Percentiles rank a stretch among this genome's conserved stretches.
Conservation (phyloP, 345 rosid genomes). For the Garcia nutans region DNA sequence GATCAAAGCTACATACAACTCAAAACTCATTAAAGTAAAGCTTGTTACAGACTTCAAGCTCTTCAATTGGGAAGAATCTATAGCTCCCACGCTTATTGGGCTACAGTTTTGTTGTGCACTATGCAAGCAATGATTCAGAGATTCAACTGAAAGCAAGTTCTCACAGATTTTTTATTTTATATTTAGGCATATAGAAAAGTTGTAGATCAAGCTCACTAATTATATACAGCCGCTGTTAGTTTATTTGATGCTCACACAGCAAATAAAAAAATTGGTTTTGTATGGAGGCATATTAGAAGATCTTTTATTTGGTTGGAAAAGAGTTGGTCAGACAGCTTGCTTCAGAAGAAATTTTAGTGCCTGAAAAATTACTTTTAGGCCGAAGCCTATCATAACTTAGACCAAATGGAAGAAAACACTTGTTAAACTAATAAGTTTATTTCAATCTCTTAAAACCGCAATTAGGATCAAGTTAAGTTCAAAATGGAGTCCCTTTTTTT, state of each 20-base stretch:
- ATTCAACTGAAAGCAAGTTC: background rate
- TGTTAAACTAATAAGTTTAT: background rate
- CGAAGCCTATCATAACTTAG: background rate
- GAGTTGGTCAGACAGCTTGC: too few relatives aligned
- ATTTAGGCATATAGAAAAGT: background rate
- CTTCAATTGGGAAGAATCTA: too few relatives aligned
- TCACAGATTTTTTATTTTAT: background rate
- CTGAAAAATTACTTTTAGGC: background rate
- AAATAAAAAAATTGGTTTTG: too few relatives aligned
- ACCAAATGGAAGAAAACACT: background rate
- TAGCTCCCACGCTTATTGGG: too few relatives aligned
- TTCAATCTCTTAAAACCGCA: background rate
- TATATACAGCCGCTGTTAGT: background rate
- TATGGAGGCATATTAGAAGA: too few relatives aligned
- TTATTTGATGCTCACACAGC: background rate
- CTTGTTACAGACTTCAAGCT: too few relatives aligned
- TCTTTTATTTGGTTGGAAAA: too few relatives aligned
- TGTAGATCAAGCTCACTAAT: background rate
- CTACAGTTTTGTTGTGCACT: background rate
- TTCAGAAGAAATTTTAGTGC: too few relatives aligned
- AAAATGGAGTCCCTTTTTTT: background rate
- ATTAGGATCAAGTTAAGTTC: background rate
- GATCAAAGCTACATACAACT: too few relatives aligned
- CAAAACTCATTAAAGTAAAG: too few relatives aligned
- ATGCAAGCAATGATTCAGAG: background rate